Conservation (phyloP, 2,329 filamentous ascomycete genomes). For the Colletotrichum spinosum region DNA sequence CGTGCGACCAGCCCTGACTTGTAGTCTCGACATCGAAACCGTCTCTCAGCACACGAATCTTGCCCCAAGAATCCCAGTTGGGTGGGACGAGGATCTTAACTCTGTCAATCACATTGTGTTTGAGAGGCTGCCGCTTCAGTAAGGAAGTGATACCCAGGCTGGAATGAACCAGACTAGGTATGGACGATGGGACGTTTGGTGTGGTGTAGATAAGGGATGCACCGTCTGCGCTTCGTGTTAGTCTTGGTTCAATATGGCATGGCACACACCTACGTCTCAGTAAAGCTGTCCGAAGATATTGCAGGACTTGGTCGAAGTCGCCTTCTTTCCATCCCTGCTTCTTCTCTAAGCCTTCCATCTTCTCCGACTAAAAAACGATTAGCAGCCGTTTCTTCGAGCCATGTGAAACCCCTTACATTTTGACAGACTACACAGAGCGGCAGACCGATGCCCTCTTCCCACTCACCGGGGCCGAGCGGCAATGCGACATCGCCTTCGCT, state of each 20-base stretch:
- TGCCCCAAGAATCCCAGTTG: conserved; percentile 99
- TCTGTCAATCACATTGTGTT: conserved; percentile 91
- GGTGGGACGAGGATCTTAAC: conserved; percentile 95
- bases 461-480: conserved; percentile 88
- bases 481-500: conserved; percentile 76
- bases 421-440: conserved; percentile 96
- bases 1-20: conserved; percentile 86
- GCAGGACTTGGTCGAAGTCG: conserved; percentile 94
- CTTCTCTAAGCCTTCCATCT: conserved; percentile 90
- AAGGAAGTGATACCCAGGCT: conserved; percentile 88
- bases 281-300: conserved; percentile 90
- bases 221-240: conserved; percentile 68
- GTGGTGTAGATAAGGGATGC: conserved; percentile 88
- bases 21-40: conserved; percentile 92
- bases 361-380: conserved; percentile 72
- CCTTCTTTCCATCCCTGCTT: conserved; percentile 95
- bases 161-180: conserved; percentile 85
- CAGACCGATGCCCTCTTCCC: conserved; percentile 89
- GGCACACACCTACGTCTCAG: conserved; percentile 75
- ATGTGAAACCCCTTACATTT: conserved; percentile 70
- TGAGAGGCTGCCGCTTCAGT: conserved; percentile 81
- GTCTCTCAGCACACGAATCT: conserved; percentile 91
- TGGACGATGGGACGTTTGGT: conserved; percentile 78
- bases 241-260: conserved; percentile 24
- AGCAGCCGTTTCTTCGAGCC: conserved; percentile 26